Percentiles rank a stretch among this genome's conserved stretches.
Evolutionary conservation across 2,329 filamentous ascomycete genomes (phyloP).

Genomic region (Amesomyces nigricolor): DNA sequence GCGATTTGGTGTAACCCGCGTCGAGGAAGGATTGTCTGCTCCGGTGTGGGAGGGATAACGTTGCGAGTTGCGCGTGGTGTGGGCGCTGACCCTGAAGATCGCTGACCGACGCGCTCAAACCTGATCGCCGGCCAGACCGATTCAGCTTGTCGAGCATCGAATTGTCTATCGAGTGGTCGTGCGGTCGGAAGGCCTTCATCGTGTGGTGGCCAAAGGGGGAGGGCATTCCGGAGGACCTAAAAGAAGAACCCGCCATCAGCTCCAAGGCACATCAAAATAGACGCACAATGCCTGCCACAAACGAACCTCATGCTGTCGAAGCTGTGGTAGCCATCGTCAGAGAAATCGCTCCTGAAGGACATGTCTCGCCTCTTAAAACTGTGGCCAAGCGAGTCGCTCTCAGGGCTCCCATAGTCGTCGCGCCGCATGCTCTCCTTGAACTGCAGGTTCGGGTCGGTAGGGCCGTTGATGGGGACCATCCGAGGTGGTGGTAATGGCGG

Average conservation of each 20-base stretch:
- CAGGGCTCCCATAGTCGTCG: slow-evolving; percentile 29
- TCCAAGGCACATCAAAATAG: not conserved
- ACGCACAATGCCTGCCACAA: not conserved
- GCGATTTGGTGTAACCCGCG: slow-evolving; percentile 42
- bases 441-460: slow-evolving; percentile 27
- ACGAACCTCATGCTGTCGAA: slow-evolving; percentile 25
- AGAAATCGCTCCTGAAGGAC: slow-evolving; percentile 15
- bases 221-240: slow-evolving; percentile 22
- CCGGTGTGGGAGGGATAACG: slow-evolving; percentile 43
- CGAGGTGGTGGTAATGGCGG: slow-evolving; percentile 45
- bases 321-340: slow-evolving; percentile 28
- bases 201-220: slow-evolving; percentile 40
- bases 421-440: slow-evolving; percentile 22
- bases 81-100: slow-evolving; percentile 36
- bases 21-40: slow-evolving; percentile 39
- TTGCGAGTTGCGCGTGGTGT: slow-evolving; percentile 38
- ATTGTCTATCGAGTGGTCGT: slow-evolving; percentile 44
- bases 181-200: slow-evolving; percentile 41
- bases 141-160: slow-evolving; percentile 53
- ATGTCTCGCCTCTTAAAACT: slow-evolving; percentile 33
- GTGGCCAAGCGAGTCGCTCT: slow-evolving; percentile 32
- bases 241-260: not conserved
- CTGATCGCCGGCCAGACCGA: slow-evolving; percentile 39
- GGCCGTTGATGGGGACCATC: slow-evolving; percentile 34
- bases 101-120: slow-evolving; percentile 38